Evolutionary conservation across 2,329 filamentous ascomycete species (phyloP), one percentile per base, ranked within the genome.

Genomic region (Alternaria infectoria): DNA sequence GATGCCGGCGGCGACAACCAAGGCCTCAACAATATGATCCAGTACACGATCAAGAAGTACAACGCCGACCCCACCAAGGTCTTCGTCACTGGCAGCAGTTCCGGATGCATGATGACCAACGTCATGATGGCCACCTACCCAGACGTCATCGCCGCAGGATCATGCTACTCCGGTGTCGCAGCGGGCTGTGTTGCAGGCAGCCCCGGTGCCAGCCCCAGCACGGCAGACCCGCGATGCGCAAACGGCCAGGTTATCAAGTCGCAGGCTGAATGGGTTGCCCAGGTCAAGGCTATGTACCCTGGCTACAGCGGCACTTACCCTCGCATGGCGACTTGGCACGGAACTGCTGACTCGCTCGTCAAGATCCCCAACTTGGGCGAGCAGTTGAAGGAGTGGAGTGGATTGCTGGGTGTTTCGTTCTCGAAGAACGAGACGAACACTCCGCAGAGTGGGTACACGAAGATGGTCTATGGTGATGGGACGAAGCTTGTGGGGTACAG

Each of bases 21-120:
- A 52, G 81, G 83, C 3, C 85, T 90, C 57, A 83, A 83, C 44
- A 87, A 84, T 74, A 89, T 90, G 87, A 84, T 89, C 47, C 81
- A 79, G 30, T 88, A 87, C 70, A 80, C 85, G 1, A 72, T 88
- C 15, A 56, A 71, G 7, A 82, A 82, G 69, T 88, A 89, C 77
- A 77, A 78, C 0, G 86, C 79, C 55, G 85, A 90, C 71, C 68
- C 81, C 32, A 74, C 72, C 63, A 82, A 81, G 58, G 84, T 89
- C n/a, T 78, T 68, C 52, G 70, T 72, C 40, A 72, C 66, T 5
- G 76, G 76, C 23, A 63, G 61, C 17, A 69, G 65, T 30, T 76
- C 72, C 0, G 75, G 75, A 19, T 71, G 68, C 30, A 78, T 78
- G 76, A 77, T 77, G 75, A 64, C 72, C 25, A 77, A 77, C 59